phyloP scores from a whole-genome alignment of 257 asterid species.

The Cynanchum wilfordii region DNA sequence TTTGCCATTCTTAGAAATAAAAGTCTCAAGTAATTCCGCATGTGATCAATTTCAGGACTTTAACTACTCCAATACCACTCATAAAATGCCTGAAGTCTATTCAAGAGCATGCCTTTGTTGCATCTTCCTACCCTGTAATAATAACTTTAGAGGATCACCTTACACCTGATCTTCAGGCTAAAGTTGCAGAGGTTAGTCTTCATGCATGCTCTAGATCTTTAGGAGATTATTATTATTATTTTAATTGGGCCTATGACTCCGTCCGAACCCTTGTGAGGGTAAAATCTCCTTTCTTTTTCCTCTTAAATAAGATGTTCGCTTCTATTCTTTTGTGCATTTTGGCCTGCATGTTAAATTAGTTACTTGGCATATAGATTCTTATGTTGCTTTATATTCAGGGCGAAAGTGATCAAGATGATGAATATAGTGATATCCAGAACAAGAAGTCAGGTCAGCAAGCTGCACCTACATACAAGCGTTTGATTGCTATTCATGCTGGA shows the following conservation, averaged over 20 bases:
- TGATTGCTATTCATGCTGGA: conserved; percentile 82
- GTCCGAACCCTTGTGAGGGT: neutral
- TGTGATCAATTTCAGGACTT: conserved; percentile 54
- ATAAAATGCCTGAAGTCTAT: conserved; percentile 70
- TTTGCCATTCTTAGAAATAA: neutral
- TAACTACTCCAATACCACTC: conserved; percentile 80
- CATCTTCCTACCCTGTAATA: conserved; percentile 81
- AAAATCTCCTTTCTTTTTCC: neutral
- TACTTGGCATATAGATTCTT: neutral
- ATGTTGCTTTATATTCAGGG: conserved; percentile 22
- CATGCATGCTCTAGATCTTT: neutral
- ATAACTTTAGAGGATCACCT: conserved; percentile 91
- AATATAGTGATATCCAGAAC: conserved; percentile 35
- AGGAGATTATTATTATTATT: neutral
- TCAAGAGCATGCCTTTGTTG: conserved; percentile 68
- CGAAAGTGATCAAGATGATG: conserved; percentile 37
- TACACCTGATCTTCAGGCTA: conserved; percentile 81
- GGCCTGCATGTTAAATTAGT: neutral
- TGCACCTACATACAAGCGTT: conserved; percentile 50
- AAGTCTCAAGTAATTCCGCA: neutral
- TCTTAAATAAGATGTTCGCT: neutral
- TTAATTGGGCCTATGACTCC: neutral
- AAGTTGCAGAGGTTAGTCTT: conserved; percentile 76
- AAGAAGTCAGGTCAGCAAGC: conserved; percentile 31
- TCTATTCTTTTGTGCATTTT: neutral